Percentiles rank a stretch among this genome's conserved stretches.
Evolutionary conservation across 169 alveolate species (phyloP).

Genomic region (Babesia caballi): DNA sequence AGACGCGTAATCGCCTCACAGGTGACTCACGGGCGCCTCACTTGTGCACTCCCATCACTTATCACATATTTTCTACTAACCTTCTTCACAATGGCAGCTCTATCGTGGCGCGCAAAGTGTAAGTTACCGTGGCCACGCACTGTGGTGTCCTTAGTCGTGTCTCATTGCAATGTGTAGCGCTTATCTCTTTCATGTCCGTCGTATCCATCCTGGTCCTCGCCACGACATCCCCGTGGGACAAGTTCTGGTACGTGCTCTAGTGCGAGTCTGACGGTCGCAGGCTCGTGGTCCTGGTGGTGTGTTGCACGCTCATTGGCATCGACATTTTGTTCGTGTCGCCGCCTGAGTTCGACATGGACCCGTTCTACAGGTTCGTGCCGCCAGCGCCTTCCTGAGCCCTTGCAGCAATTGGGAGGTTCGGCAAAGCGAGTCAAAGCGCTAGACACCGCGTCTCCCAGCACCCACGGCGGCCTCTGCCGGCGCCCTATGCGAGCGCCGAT

Average conservation of each 20-base stretch:
- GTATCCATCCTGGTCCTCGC: conserved; percentile 20
- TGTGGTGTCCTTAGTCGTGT: background rate
- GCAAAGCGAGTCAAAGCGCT: background rate
- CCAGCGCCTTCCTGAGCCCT: background rate
- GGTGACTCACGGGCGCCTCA: too few relatives aligned
- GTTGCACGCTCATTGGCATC: background rate
- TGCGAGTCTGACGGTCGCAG: background rate
- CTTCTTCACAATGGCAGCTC: background rate
- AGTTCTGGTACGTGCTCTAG: conserved; percentile 40
- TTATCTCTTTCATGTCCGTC: conserved; percentile 25
- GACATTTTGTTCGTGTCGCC: conserved; percentile 53
- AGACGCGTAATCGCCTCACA: too few relatives aligned
- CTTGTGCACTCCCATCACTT: too few relatives aligned
- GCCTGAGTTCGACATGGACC: conserved; percentile 42
- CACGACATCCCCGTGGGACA: conserved; percentile 43
- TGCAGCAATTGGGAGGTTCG: conserved; percentile 26
- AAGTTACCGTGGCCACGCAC: background rate
- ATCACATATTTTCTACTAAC: too few relatives aligned
- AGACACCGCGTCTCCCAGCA: too few relatives aligned
- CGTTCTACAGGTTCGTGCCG: conserved; percentile 56
- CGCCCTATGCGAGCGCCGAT: too few relatives aligned
- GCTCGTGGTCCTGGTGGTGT: conserved; percentile 28
- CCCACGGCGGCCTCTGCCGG: too few relatives aligned
- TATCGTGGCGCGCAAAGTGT: conserved; percentile 44
- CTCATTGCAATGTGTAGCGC: conserved; percentile 26